Conservation (phyloP, 495 filamentous ascomycete genomes). For the Cladorrhinum samala region DNA sequence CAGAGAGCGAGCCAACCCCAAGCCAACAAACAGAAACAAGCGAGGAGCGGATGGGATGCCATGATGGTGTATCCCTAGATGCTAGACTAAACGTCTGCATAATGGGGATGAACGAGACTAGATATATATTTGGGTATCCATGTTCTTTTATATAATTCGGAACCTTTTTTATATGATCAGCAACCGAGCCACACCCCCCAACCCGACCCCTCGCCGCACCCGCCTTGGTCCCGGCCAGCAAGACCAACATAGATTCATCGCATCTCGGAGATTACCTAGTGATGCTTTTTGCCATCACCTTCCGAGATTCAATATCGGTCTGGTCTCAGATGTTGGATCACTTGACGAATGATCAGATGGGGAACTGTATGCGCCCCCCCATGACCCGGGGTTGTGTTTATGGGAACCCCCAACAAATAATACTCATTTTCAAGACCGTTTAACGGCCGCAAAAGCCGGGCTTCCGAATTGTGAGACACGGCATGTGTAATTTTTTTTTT, state of each 20-base stretch:
- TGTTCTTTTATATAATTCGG: not conserved
- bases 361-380: too few species aligned
- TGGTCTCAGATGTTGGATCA: not conserved
- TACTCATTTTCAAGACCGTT: not conserved
- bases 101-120: not conserved
- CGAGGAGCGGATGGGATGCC: too few species aligned
- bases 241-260: not conserved
- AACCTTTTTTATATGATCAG: too few species aligned
- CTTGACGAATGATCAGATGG: too few species aligned
- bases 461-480: not conserved
- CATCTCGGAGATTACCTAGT: not conserved
- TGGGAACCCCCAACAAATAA: too few species aligned
- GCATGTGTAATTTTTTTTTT: not conserved
- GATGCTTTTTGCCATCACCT: not conserved
- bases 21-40: not conserved
- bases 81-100: too few species aligned
- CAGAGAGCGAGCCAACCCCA: slow-evolving; percentile 3
- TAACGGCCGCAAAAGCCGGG: not conserved
- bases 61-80: too few species aligned
- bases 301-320: not conserved
- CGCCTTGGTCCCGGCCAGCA: not conserved
- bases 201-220: not conserved
- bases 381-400: too few species aligned
- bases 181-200: too few species aligned
- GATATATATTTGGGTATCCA: not conserved